phyloP scores from a whole-genome alignment of 2,329 filamentous ascomycete genomes.

The Alternaria burnsii region DNA sequence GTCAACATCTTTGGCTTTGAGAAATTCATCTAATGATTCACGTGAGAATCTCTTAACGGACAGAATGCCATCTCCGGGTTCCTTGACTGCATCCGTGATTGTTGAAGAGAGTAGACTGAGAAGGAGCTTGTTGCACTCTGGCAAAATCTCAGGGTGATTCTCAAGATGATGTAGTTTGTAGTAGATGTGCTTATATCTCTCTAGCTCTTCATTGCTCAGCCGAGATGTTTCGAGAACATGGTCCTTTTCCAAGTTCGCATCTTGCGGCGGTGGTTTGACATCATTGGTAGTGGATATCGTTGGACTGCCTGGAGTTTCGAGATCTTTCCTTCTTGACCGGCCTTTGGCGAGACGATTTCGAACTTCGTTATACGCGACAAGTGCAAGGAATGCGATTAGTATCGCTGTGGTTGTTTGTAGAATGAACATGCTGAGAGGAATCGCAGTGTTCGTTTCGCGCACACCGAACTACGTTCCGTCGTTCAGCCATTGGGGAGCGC shows the following conservation, averaged over 20 bases:
- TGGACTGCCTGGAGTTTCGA: slow-evolving; percentile 23
- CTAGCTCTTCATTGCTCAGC: slow-evolving; percentile 10
- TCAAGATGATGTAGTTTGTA: slow-evolving; percentile 56
- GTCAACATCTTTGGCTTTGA: slow-evolving; percentile 43
- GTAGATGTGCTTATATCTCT: slow-evolving; percentile 48
- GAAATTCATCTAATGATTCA: slow-evolving; percentile 36
- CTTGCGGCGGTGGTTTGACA: background rate
- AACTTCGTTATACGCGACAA: slow-evolving; percentile 28
- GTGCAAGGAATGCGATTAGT: slow-evolving; percentile 30
- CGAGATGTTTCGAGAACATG: background rate
- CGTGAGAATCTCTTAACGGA: slow-evolving; percentile 43
- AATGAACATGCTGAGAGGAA: slow-evolving; percentile 25
- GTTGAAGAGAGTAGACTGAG: slow-evolving; percentile 49
- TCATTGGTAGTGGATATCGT: slow-evolving; percentile 7
- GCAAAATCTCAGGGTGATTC: slow-evolving; percentile 46
- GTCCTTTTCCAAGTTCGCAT: background rate
- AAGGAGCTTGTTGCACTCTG: slow-evolving; percentile 45
- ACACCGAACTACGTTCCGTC: background rate
- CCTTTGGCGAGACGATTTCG: slow-evolving; percentile 25
- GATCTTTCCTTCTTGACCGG: slow-evolving; percentile 25
- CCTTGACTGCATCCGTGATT: slow-evolving; percentile 28
- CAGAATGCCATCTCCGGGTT: slow-evolving; percentile 37
- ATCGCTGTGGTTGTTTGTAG: slow-evolving; percentile 32
- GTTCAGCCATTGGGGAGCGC: background rate
- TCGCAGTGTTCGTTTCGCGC: background rate